Evolutionary conservation across 768 basidiomycete genomes (phyloP).

Genomic region (Glaciozyma antarctica): DNA sequence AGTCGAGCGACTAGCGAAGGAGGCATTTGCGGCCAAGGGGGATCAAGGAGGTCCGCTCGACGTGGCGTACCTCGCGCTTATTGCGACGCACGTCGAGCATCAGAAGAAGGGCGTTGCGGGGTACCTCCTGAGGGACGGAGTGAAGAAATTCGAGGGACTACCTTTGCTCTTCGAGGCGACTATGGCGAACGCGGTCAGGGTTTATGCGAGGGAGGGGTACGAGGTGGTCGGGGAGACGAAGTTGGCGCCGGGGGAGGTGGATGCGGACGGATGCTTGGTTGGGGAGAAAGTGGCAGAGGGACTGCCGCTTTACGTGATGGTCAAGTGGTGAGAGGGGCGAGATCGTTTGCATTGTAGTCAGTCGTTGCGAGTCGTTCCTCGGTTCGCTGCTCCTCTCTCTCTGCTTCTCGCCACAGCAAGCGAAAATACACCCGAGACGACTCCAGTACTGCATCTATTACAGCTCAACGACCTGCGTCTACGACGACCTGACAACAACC

Average conservation of each 20-base stretch:
- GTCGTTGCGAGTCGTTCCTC: too few species aligned
- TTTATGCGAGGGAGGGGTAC: background rate
- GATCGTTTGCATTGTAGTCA: too few species aligned
- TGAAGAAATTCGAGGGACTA: background rate
- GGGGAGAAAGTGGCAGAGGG: background rate
- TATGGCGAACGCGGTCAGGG: background rate
- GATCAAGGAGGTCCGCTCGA: background rate
- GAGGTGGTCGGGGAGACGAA: background rate
- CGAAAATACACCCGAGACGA: too few species aligned
- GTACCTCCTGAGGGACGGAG: background rate
- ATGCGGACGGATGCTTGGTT: background rate
- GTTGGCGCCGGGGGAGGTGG: background rate
- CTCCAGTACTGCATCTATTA: too few species aligned
- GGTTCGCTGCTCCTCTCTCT: too few species aligned
- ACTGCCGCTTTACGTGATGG: background rate
- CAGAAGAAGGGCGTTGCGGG: background rate
- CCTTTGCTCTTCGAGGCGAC: background rate
- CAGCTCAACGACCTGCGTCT: background rate
- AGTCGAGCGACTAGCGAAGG: background rate
- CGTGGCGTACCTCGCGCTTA: background rate
- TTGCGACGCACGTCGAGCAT: background rate
- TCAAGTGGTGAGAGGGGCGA: background rate
- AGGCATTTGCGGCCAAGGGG: background rate
- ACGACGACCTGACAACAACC: constrained; percentile 7
- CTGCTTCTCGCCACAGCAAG: too few species aligned